Evolutionary conservation across 768 basidiomycete genomes (phyloP).

Genomic region (Naematelia encephala): DNA sequence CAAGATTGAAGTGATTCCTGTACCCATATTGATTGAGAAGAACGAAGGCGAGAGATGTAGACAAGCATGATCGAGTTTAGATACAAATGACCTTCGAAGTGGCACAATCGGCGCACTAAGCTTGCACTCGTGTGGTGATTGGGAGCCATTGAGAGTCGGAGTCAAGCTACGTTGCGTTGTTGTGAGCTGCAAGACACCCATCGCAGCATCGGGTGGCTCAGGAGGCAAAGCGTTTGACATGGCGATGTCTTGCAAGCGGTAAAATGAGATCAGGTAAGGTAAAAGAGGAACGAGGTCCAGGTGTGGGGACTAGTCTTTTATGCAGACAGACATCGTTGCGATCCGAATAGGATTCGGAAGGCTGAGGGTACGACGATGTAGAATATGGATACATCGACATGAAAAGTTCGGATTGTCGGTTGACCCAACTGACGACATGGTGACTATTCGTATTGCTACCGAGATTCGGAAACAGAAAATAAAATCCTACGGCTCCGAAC

Average conservation of each 20-base stretch:
- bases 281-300: too few species aligned
- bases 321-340: neutral
- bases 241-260: neutral
- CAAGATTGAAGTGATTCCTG: conserved; percentile 48
- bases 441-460: neutral
- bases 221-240: neutral
- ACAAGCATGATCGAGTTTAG: conserved; percentile 8
- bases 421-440: neutral
- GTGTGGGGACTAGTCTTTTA: neutral
- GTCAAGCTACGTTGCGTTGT: neutral
- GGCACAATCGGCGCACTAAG: too few species aligned
- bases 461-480: neutral
- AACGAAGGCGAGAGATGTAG: conserved; percentile 20
- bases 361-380: neutral
- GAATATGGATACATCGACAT: neutral
- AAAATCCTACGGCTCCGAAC: too few species aligned
- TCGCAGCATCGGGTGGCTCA: neutral
- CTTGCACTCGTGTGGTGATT: too few species aligned
- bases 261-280: too few species aligned
- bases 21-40: conserved; percentile 43
- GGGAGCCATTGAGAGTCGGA: neutral
- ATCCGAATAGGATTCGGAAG: neutral
- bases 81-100: neutral
- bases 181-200: neutral
- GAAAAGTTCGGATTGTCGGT: neutral